Evolutionary conservation across 495 filamentous ascomycete species (phyloP).

Genomic region (Margaritispora aquatica): DNA sequence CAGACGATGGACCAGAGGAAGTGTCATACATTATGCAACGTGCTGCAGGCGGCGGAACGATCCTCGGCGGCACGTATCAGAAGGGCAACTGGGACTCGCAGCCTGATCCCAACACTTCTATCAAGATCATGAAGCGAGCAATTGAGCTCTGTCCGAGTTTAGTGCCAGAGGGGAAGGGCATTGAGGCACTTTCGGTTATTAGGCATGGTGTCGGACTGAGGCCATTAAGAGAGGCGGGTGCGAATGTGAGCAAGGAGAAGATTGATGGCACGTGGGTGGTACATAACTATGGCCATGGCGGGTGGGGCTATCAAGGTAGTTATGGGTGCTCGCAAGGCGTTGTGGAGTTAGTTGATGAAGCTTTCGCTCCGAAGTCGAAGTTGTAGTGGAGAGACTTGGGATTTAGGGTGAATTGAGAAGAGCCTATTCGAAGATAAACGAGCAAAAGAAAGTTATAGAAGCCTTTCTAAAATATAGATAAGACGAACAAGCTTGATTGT

Average conservation of each 20-base stretch:
- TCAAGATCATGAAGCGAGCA: slow-evolving; percentile 82
- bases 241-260: slow-evolving; percentile 76
- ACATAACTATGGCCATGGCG: slow-evolving; percentile 95
- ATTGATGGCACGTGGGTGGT: slow-evolving; percentile 69
- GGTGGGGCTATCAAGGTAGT: slow-evolving; percentile 84
- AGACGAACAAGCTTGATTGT: no score
- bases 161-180: slow-evolving; percentile 61
- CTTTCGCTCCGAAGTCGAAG: slow-evolving; percentile 29
- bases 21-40: slow-evolving; percentile 85
- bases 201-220: slow-evolving; percentile 84
- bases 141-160: slow-evolving; percentile 68
- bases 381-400: no score
- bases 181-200: slow-evolving; percentile 77
- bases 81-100: slow-evolving; percentile 76
- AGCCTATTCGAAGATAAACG: no score
- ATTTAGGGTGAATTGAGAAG: no score
- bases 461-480: no score
- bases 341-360: slow-evolving; percentile 64
- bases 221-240: slow-evolving; percentile 67
- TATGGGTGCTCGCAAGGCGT: slow-evolving; percentile 76
- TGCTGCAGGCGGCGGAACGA: slow-evolving; percentile 68
- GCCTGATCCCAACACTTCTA: slow-evolving; percentile 73
- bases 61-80: slow-evolving; percentile 85
- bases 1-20: slow-evolving; percentile 76
- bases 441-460: no score